Evolutionary conservation across 148 eudicot genomes (phyloP).

Genomic region (Diospyros kaki): DNA sequence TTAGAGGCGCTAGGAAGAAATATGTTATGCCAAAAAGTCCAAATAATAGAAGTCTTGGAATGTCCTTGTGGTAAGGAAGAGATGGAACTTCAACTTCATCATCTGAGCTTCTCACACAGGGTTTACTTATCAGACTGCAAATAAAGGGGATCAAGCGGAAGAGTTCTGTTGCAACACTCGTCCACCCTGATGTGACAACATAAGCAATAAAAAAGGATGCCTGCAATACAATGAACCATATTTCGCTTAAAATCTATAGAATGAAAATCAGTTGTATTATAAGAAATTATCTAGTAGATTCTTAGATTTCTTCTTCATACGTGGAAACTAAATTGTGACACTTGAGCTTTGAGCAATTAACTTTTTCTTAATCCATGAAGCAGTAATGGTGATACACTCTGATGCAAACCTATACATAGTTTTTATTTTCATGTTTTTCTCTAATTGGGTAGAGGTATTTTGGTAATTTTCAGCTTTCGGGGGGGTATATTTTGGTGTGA

Average conservation of each 20-base stretch:
- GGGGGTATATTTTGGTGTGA: too few species aligned
- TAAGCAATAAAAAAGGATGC: slow-evolving; percentile 74
- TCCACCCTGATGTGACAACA: slow-evolving; percentile 75
- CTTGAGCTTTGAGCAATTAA: neutral
- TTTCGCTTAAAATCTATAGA: neutral
- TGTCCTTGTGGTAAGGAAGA: slow-evolving; percentile 47
- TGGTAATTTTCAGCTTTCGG: too few species aligned
- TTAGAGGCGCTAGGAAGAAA: slow-evolving; percentile 68
- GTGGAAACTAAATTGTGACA: neutral
- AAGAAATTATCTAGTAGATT: neutral
- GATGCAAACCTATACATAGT: neutral
- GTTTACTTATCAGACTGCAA: slow-evolving; percentile 36
- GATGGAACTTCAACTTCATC: slow-evolving; percentile 43
- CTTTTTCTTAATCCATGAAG: neutral
- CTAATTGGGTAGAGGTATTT: too few species aligned
- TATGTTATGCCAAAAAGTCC: slow-evolving; percentile 68
- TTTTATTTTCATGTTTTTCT: too few species aligned
- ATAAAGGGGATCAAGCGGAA: slow-evolving; percentile 47
- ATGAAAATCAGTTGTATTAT: slow-evolving; percentile 2
- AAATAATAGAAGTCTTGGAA: slow-evolving; percentile 60
- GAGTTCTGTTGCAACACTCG: slow-evolving; percentile 56
- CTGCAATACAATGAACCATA: slow-evolving; percentile 25
- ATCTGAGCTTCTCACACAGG: slow-evolving; percentile 22
- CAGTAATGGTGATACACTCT: neutral
- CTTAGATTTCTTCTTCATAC: neutral